Conservation (phyloP, 2,329 filamentous ascomycete genomes). For the Fusarium sp. region DNA sequence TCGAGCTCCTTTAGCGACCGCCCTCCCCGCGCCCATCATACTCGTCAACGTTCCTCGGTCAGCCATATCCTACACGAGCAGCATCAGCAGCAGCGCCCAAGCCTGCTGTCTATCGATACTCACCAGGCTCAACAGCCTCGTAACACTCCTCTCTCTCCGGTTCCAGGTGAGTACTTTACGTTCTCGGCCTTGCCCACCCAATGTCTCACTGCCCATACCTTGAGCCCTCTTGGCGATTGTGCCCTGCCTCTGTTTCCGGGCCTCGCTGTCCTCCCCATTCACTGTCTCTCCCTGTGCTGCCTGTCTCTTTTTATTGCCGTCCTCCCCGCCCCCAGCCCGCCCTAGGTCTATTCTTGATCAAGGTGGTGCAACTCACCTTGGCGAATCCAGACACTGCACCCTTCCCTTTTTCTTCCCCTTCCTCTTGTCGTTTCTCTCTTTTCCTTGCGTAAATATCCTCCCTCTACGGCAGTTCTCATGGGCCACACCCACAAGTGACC, state of each 20-base stretch:
- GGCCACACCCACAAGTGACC: conserved; percentile 19
- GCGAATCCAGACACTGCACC: neutral
- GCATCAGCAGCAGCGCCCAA: conserved; percentile 47
- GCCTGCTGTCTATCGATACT: conserved; percentile 48
- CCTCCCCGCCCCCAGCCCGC: conserved; percentile 4
- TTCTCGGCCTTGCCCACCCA: conserved; percentile 14
- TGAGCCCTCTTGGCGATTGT: conserved; percentile 14
- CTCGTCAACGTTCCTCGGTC: conserved; percentile 63
- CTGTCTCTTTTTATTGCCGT: conserved; percentile 19
- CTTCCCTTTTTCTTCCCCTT: conserved; percentile 5
- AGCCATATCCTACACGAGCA: conserved; percentile 44
- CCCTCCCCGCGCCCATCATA: conserved; percentile 62
- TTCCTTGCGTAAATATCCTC: conserved; percentile 4
- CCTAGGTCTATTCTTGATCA: conserved; percentile 5
- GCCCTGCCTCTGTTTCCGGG: conserved; percentile 20
- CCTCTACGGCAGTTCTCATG: conserved; percentile 23
- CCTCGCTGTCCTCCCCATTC: conserved; percentile 17
- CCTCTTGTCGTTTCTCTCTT: neutral
- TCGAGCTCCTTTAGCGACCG: conserved; percentile 66
- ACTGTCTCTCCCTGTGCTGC: conserved; percentile 20
- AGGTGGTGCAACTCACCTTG: conserved; percentile 12
- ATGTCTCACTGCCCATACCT: conserved; percentile 40
- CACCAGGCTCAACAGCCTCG: conserved; percentile 45
- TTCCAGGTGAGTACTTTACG: conserved; percentile 63
- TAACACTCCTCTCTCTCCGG: conserved; percentile 59